A percentile compares a stretch with the other conserved stretches of the same genome.
Evolutionary conservation across 2,329 filamentous ascomycete species (phyloP).

Genomic region (Fusarium staphyleae): DNA sequence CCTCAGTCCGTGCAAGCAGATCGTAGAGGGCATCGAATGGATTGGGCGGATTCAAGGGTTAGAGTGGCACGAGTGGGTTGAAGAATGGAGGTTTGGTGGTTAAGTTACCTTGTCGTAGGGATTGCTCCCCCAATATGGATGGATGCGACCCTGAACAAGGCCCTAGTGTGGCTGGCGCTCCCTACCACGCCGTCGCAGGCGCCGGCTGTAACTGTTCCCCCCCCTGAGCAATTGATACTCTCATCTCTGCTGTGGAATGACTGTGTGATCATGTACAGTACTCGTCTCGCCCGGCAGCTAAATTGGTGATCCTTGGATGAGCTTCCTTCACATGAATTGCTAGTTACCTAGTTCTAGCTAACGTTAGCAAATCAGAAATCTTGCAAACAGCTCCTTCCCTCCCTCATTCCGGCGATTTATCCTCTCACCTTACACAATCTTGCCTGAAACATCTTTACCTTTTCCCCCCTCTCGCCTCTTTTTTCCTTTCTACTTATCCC

Average conservation of each 20-base stretch:
- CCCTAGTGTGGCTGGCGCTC: neutral
- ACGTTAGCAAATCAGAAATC: neutral
- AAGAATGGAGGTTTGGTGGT: constrained; percentile 6
- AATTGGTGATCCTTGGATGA: constrained; percentile 31
- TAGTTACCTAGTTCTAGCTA: constrained; percentile 1
- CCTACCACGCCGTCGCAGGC: neutral
- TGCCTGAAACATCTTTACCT: neutral
- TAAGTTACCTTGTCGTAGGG: neutral
- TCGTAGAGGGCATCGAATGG: neutral
- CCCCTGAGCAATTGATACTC: constrained; percentile 27
- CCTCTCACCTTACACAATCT: constrained; percentile 6
- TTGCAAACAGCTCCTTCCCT: constrained; percentile 13
- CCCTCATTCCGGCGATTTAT: constrained; percentile 29
- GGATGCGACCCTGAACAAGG: constrained; percentile 16
- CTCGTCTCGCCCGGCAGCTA: constrained; percentile 21
- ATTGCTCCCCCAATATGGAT: too few species aligned
- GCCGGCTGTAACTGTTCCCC: constrained; percentile 11
- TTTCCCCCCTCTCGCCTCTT: neutral
- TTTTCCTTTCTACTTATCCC: neutral
- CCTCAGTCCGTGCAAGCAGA: neutral
- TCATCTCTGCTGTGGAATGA: neutral
- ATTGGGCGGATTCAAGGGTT: neutral
- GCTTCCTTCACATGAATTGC: constrained; percentile 8
- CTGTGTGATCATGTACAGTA: neutral
- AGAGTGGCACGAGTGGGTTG: constrained; percentile 8